These are phyloP conservation scores for Glutinoglossum americanum DNA, from an alignment of 495 filamentous ascomycete species.

Conservation along the genomic window DNA sequence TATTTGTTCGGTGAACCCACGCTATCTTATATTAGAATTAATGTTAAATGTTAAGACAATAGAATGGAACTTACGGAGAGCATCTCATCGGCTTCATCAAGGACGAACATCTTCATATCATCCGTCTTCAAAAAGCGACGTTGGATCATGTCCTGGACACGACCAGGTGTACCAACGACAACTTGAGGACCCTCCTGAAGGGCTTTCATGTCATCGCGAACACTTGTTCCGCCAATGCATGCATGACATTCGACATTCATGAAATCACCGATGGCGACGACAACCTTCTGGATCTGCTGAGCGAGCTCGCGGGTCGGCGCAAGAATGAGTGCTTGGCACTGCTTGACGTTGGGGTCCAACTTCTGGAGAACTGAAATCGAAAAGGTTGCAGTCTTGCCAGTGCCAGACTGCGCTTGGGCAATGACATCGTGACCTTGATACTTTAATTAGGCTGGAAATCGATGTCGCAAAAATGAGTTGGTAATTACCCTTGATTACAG, in stretches of 20 bases:
- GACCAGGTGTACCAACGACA: slow-evolving; percentile 89
- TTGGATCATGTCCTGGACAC: slow-evolving; percentile 97
- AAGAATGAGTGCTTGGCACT: slow-evolving; percentile 62
- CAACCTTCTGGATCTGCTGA: slow-evolving; percentile 92
- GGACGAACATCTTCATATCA: slow-evolving; percentile 96
- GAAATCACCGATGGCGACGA: slow-evolving; percentile 94
- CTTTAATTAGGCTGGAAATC: background rate
- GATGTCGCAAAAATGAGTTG: background rate
- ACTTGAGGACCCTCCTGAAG: slow-evolving; percentile 95
- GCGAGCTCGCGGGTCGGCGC: slow-evolving; percentile 94
- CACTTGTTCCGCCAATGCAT: slow-evolving; percentile 94
- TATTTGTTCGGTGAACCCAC: slow-evolving; percentile 96
- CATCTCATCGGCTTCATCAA: slow-evolving; percentile 91
- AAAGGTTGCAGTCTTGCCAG: slow-evolving; percentile 97
- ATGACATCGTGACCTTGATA: slow-evolving; percentile 60
- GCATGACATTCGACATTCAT: slow-evolving; percentile 99
- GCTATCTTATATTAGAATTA: slow-evolving; percentile 33
- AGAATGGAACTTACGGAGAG: slow-evolving; percentile 15
- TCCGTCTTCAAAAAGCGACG: slow-evolving; percentile 83
- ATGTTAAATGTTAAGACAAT: too few species aligned
- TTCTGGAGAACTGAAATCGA: slow-evolving; percentile 94
- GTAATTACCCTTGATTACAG: slow-evolving; percentile 82
- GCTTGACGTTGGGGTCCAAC: slow-evolving; percentile 37
- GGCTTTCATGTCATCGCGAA: slow-evolving; percentile 91
- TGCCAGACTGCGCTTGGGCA: slow-evolving; percentile 97